A percentile compares a stretch with the other conserved stretches of the same genome.
Conservation (phyloP, 2,329 filamentous ascomycete genomes). For the Plectosphaerella cucumerina region DNA sequence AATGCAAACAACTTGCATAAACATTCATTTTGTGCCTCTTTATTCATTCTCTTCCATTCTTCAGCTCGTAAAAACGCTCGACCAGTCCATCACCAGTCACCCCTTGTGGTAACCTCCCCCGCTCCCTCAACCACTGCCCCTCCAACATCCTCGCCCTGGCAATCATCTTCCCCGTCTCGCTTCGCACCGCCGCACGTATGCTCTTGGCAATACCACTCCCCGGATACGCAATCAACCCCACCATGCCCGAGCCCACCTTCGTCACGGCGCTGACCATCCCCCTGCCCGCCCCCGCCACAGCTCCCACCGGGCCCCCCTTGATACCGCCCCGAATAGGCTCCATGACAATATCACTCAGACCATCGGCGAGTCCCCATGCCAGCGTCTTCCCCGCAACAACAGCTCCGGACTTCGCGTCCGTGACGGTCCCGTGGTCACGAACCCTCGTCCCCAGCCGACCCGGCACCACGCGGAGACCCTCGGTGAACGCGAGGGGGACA, state of each 20-base stretch:
- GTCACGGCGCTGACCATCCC: constrained; percentile 25
- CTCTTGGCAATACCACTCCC: constrained; percentile 12
- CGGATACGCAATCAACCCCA: constrained; percentile 14
- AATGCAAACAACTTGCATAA: too few relatives aligned
- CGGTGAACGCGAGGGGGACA: constrained; percentile 40
- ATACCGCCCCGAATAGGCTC: constrained; percentile 36
- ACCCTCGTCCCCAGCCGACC: constrained; percentile 45
- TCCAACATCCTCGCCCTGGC: constrained; percentile 2
- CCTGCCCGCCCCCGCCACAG: constrained; percentile 35
- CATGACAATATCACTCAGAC: constrained; percentile 35
- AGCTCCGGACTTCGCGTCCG: constrained; percentile 38
- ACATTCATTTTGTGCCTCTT: too few relatives aligned
- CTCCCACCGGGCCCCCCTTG: constrained; percentile 32
- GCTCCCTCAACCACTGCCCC: constrained; percentile 5
- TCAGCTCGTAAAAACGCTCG: too few relatives aligned
- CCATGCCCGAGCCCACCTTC: constrained; percentile 12
- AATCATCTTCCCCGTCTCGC: constrained; percentile 2
- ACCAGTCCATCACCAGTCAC: too few relatives aligned
- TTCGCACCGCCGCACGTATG: constrained; percentile 4
- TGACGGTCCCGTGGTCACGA: constrained; percentile 27
- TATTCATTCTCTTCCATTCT: too few relatives aligned
- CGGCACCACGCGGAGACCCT: constrained; percentile 48
- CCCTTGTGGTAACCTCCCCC: too few relatives aligned
- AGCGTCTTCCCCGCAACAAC: constrained; percentile 39
- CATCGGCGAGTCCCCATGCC: constrained; percentile 37